phyloP scores from a whole-genome alignment of 306 rosid genomes.

The Fragaria iinumae region DNA sequence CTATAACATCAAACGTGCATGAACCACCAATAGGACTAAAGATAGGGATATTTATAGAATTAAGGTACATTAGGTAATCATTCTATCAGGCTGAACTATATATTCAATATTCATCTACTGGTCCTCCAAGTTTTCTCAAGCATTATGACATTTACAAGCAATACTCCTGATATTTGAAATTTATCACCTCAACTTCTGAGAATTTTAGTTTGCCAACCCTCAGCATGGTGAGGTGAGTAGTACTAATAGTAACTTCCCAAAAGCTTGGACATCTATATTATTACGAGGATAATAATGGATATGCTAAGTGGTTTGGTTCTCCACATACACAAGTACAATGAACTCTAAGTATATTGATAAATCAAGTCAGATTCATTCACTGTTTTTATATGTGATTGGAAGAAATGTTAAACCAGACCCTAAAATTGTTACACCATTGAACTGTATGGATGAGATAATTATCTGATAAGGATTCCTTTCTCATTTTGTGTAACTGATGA shows the following conservation, averaged over 20 bases:
- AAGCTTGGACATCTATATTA: background rate
- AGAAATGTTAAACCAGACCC: background rate
- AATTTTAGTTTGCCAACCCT: background rate
- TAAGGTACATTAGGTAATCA: slow-evolving; percentile 1
- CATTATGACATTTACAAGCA: background rate
- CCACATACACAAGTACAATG: background rate
- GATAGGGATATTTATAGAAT: background rate
- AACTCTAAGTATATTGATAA: background rate
- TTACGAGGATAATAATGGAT: background rate
- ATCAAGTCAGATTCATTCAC: background rate
- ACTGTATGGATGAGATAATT: background rate
- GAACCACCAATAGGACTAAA: background rate
- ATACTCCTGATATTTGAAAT: background rate
- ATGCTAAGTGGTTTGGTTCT: background rate
- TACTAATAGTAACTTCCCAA: background rate
- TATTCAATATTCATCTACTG: background rate
- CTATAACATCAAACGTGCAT: background rate
- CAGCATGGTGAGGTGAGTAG: background rate
- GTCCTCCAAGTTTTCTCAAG: background rate
- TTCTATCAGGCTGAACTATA: background rate
- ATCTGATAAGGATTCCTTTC: background rate
- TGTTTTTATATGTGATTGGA: background rate
- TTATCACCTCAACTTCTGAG: background rate
- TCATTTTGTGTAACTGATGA: background rate
- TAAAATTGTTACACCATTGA: too few relatives aligned